These are phyloP conservation scores for Talaromyces verruculosus DNA, from an alignment of 2,329 filamentous ascomycete species.

Conservation along the genomic window DNA sequence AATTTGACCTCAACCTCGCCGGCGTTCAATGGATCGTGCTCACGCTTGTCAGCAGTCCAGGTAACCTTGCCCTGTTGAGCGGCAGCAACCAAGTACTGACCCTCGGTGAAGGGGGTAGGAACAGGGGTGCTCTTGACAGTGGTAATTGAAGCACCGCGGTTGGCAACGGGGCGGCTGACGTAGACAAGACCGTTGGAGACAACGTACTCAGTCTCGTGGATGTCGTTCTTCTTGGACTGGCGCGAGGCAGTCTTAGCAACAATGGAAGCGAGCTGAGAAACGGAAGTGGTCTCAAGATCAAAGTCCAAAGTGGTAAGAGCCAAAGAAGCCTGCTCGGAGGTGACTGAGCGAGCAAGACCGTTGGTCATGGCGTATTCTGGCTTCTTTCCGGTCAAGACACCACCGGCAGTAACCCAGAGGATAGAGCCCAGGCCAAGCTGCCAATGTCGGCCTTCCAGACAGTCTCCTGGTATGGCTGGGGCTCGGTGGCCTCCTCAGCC, in stretches of 20 bases:
- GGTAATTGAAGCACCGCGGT: neutral
- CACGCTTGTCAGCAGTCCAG: neutral
- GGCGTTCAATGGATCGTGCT: neutral
- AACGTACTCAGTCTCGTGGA: slow-evolving; percentile 1
- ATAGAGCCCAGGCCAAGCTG: too few relatives aligned
- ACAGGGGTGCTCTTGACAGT: neutral
- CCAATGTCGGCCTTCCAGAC: too few relatives aligned
- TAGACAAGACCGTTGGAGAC: slow-evolving; percentile 1
- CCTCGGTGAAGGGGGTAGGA: slow-evolving; percentile 2
- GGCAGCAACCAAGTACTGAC: slow-evolving; percentile 12
- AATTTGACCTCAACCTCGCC: slow-evolving; percentile 22
- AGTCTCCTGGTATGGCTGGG: too few relatives aligned
- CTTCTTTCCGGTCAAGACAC: neutral
- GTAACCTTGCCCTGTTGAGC: neutral
- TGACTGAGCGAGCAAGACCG: slow-evolving; percentile 13
- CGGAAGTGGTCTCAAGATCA: slow-evolving; percentile 3
- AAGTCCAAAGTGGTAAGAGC: slow-evolving; percentile 11
- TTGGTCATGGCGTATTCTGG: slow-evolving; percentile 10
- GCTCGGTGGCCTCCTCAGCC: too few relatives aligned
- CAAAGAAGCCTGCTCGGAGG: slow-evolving; percentile 5
- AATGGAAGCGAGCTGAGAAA: neutral
- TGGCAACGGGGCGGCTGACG: slow-evolving; percentile 2
- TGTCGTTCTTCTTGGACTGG: neutral
- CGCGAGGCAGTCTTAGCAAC: neutral
- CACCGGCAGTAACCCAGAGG: slow-evolving; percentile 15